Percentiles rank a stretch among this genome's conserved stretches.
These are phyloP conservation scores for Podaxis sp. DNA, from an alignment of 768 basidiomycete genomes.

Conservation along the genomic window DNA sequence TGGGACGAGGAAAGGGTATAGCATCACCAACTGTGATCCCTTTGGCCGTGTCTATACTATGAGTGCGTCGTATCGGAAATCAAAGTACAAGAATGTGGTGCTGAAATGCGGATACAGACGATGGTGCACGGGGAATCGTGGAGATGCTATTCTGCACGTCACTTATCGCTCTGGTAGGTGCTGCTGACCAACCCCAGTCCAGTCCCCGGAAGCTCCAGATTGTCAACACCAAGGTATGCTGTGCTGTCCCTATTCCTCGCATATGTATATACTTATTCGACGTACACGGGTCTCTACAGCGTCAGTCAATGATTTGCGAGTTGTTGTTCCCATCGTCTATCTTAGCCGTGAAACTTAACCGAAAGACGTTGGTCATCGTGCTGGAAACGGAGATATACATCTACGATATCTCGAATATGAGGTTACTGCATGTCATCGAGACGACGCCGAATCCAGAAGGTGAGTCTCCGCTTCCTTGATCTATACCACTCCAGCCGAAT, in stretches of 20 bases:
- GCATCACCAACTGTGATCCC: slow-evolving; percentile 97
- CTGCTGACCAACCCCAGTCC: slow-evolving; percentile 86
- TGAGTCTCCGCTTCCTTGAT: slow-evolving; percentile 26
- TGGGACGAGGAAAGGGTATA: slow-evolving; percentile 93
- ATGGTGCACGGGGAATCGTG: slow-evolving; percentile 92
- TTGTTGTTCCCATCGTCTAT: slow-evolving; percentile 96
- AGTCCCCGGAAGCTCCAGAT: slow-evolving; percentile 95
- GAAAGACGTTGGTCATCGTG: slow-evolving; percentile 93
- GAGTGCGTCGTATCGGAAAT: slow-evolving; percentile 50
- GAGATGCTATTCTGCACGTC: slow-evolving; percentile 99
- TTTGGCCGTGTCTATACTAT: slow-evolving; percentile 94
- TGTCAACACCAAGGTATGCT: slow-evolving; percentile 91
- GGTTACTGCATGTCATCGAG: slow-evolving; percentile 94
- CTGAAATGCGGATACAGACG: slow-evolving; percentile 45
- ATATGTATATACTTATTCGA: neutral
- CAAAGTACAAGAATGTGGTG: neutral
- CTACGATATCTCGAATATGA: slow-evolving; percentile 99
- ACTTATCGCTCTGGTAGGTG: slow-evolving; percentile 93
- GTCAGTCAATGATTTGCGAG: slow-evolving; percentile 99
- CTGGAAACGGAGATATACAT: slow-evolving; percentile 98
- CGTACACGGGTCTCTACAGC: slow-evolving; percentile 38
- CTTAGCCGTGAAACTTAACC: slow-evolving; percentile 95
- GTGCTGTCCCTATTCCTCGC: neutral
- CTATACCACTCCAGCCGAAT: neutral
- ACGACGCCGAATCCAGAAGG: slow-evolving; percentile 95